Evolutionary conservation across 208 protist species (phyloP), one percentile per base, ranked within the genome.

Genomic region (Trichomonas tenax): DNA sequence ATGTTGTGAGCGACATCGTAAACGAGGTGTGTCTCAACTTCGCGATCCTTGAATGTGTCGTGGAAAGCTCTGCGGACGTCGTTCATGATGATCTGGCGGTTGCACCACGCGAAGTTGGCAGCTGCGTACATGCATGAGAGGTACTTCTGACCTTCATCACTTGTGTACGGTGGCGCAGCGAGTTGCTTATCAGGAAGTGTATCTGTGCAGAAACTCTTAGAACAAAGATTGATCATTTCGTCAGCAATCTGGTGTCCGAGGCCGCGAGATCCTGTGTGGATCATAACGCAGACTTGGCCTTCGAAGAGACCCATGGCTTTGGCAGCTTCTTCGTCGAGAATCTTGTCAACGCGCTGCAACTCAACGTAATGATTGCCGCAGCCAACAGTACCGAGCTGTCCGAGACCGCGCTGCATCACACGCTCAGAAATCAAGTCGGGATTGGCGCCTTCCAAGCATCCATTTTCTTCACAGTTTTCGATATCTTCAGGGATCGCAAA

Each of bases 31-130:
- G n/a, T n/a, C n/a, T n/a, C n/a, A n/a, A n/a, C n/a, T n/a, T n/a
- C n/a, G n/a, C 98, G 0, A 98, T 98, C 96, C n/a, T n/a, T n/a
- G 96, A 96, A 98, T 2, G 97, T 96, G 63, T 98, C n/a, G n/a
- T n/a, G n/a, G n/a, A 98, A 98, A 14, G 97, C 96, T 95, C 97
- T 86, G 15, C 98, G 97, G 2, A 96, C 96, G 0, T 98, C 96
- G 90, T 98, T 98, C 10, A 98, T 98, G 97, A 98, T 98, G 21
- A 96, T 96, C 14, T 97, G 96, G 34, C 98, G 96, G 96, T 98
- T 98, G 21, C 98, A 98, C 97, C 97, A 98, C 0, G 98, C 98
- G 96, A 97, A 98, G 96, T 98, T 98, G 26, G 98, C 98, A n/a
- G 98, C 98, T 0, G 97, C 97, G 0, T 97, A 97, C 98, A 98